Conservation (phyloP, 2,329 filamentous ascomycete genomes). For the Tolypocladium pustulatum region DNA sequence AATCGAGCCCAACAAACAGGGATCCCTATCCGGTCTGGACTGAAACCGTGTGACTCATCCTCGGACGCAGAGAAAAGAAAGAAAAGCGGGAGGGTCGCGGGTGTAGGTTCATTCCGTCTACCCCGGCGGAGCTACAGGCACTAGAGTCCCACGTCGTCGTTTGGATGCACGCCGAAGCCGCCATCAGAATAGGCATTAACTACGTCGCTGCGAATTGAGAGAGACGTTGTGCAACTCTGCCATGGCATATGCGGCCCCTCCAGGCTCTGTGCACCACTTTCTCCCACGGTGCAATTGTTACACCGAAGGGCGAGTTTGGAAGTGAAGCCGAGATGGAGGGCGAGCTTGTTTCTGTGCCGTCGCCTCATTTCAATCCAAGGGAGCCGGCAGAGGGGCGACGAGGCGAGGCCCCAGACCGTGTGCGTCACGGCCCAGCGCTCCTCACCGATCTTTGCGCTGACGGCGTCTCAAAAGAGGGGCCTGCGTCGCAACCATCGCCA, state of each 20-base stretch:
- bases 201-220: background rate
- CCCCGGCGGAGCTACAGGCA: constrained; percentile 4
- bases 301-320: background rate
- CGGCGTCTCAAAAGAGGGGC: constrained; percentile 12
- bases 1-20: constrained; percentile 6
- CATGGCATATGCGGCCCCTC: too few relatives aligned
- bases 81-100: constrained; percentile 4
- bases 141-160: background rate
- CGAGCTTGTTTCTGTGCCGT: background rate
- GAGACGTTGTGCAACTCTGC: background rate
- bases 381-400: background rate
- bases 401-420: background rate
- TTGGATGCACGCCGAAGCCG: background rate
- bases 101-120: constrained; percentile 6
- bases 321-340: background rate
- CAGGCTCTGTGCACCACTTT: background rate
- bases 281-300: background rate
- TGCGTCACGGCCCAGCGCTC: background rate
- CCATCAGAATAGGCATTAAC: background rate
- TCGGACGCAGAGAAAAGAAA: constrained; percentile 4
- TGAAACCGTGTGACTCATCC: constrained; percentile 14
- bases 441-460: constrained; percentile 5
- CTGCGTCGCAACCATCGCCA: constrained; percentile 7
- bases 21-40: constrained; percentile 3
- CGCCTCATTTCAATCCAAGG: background rate